These are phyloP conservation scores for Aspergillus heteromorphus DNA, from an alignment of 495 filamentous ascomycete genomes.

Conservation along the genomic window DNA sequence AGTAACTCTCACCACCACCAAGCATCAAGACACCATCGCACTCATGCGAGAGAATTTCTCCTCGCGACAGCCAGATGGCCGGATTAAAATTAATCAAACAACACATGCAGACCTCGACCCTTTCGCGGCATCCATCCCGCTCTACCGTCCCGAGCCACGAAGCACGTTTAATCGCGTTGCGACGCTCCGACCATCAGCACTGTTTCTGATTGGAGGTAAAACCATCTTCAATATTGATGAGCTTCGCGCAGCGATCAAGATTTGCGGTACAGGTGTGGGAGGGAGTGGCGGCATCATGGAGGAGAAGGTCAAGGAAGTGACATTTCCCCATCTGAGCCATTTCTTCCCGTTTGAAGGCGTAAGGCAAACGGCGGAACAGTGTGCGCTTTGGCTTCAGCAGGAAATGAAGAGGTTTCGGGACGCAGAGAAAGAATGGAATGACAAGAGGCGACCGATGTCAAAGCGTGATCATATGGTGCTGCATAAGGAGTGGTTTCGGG, in stretches of 20 bases:
- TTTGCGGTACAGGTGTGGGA: neutral
- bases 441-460: too few species aligned
- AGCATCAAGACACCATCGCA: slow-evolving; percentile 1
- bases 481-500: too few species aligned
- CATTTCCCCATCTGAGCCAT: neutral
- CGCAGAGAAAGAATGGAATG: too few species aligned
- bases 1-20: slow-evolving; percentile 7
- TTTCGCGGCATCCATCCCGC: neutral
- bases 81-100: neutral
- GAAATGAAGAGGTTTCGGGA: neutral
- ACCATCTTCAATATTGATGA: neutral
- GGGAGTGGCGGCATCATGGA: slow-evolving; percentile 1
- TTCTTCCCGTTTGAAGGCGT: slow-evolving; percentile 2
- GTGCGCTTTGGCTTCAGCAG: neutral
- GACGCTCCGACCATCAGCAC: neutral
- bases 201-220: slow-evolving; percentile 1
- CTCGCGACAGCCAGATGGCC: neutral
- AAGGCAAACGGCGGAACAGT: neutral
- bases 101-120: slow-evolving; percentile 2
- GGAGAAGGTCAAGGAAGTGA: slow-evolving; percentile 4
- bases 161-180: neutral
- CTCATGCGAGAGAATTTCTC: neutral
- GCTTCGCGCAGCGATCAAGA: neutral
- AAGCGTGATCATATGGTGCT: too few species aligned
- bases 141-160: neutral